These are phyloP conservation scores for Globomyces pollinis-pini DNA, from an alignment of 192 early-diverging fungal genomes.

Conservation along the genomic window DNA sequence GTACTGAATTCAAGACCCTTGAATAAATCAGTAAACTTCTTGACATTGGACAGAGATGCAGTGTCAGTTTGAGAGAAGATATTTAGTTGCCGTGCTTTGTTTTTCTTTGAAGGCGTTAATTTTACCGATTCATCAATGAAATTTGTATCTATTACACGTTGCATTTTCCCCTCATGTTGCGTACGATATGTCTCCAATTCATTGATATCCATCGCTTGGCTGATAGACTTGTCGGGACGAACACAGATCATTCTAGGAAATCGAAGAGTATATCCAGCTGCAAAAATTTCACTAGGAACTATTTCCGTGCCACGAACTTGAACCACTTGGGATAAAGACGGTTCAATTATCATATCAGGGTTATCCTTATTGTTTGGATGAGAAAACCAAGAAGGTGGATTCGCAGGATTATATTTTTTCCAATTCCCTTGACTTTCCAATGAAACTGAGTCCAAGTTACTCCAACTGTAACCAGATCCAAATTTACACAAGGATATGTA, in stretches of 20 bases:
- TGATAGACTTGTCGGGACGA: slow-evolving; percentile 51
- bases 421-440: slow-evolving; percentile 36
- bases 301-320: slow-evolving; percentile 64
- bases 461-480: slow-evolving; percentile 58
- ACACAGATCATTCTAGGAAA: slow-evolving; percentile 67
- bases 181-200: slow-evolving; percentile 23
- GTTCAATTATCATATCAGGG: slow-evolving; percentile 63
- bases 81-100: not conserved
- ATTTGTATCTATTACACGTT: not conserved
- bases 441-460: slow-evolving; percentile 53
- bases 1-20: slow-evolving; percentile 53
- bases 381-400: slow-evolving; percentile 43
- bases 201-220: slow-evolving; percentile 16
- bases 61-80: not conserved
- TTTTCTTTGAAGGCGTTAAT: not conserved
- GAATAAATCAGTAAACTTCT: slow-evolving; percentile 47
- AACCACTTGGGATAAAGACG: slow-evolving; percentile 54
- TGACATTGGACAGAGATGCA: slow-evolving; percentile 1
- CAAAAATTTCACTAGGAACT: slow-evolving; percentile 43
- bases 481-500: slow-evolving; percentile 59
- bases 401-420: slow-evolving; percentile 32
- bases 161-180: slow-evolving; percentile 27
- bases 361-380: slow-evolving; percentile 52
- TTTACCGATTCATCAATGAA: not conserved
- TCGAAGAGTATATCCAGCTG: slow-evolving; percentile 58